Base-by-base conservation (phyloP, 805 yeast genomes). In the Saturnispora serradocipensis region DNA sequence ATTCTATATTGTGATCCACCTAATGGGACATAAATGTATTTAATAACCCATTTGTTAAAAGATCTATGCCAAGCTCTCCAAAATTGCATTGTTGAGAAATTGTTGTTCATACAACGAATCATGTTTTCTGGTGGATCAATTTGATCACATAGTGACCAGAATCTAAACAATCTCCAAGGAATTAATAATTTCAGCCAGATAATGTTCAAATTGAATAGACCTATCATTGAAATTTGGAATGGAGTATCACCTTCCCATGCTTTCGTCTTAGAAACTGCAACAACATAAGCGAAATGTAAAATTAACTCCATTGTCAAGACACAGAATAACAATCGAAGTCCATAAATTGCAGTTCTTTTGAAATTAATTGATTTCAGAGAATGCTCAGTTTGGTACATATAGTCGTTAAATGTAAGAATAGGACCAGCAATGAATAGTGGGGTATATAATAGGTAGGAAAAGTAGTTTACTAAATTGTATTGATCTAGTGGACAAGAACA, bases 21-120 rank as follows among this genome's bases (percentile, higher is more conserved):
- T 54, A 93, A 69, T 3, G 99, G 99, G 22, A 93, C 75, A 60
- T 93, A 93, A 40, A 93, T 77, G 66, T 93, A 93, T 55, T 96
- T 75, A 25, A 86, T 77, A 34, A 87, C 85, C 95, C 97, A 93
- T 58, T 85, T 78, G 68, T 91, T 90, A 70, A 74, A 93, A 46
- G 95, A 84, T 62, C 98, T 78, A 68, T 93, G 99, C 99, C 99
- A 93, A 3, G 96, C 95, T 63, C 98, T 77, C 99, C 99, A 93
- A 66, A 93, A 93, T n/a, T 93, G 88, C 55, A 88, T 67, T 0
- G 97, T 93, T 34, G 95, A 85, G 66, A 83, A 93, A 68, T 93
- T 93, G 67, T 93, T 88, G 65, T 88, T 86, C 81, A 93, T 88
- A 64, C 98, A 90, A 53, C 99, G 74, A 52, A 93, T 82, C 98